Evolutionary conservation across 257 asterid species (phyloP).

Genomic region (Solanum virginianum): DNA sequence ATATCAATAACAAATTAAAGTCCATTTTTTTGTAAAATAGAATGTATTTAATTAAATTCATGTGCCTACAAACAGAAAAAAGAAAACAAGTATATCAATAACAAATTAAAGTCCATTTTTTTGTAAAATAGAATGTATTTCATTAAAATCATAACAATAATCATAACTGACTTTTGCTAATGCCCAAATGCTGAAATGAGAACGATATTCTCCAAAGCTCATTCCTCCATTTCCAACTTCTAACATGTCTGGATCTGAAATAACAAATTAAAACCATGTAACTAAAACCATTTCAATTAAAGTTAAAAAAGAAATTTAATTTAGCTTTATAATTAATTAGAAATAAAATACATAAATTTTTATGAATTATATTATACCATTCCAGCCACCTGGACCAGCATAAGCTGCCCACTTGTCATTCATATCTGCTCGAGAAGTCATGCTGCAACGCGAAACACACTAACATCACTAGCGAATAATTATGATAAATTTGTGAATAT

Average conservation of each 20-base stretch:
- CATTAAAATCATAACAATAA: not conserved
- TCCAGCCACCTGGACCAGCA: conserved; percentile 95
- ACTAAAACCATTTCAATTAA: not conserved
- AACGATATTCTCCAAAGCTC: conserved; percentile 56
- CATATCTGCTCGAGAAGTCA: conserved; percentile 75
- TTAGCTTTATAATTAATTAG: not conserved
- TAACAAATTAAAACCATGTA: not conserved
- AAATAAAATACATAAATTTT: not conserved
- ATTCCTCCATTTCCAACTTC: conserved; percentile 98
- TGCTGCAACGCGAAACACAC: conserved; percentile 19
- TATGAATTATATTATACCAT: conserved; percentile 31
- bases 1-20: not conserved
- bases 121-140: not conserved
- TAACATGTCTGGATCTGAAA: conserved; percentile 90
- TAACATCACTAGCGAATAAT: not conserved
- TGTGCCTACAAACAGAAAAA: too few species aligned
- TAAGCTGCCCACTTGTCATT: conserved; percentile 82
- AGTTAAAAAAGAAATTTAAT: not conserved
- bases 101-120: not conserved
- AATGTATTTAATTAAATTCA: not conserved
- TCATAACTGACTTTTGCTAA: conserved; percentile 48
- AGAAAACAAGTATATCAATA: not conserved
- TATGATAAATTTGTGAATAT: not conserved
- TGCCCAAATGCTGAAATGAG: conserved; percentile 98
- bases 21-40: not conserved